These are phyloP conservation scores for Yarrowia phangngaensis DNA, from an alignment of 805 yeast species.

Conservation along the genomic window DNA sequence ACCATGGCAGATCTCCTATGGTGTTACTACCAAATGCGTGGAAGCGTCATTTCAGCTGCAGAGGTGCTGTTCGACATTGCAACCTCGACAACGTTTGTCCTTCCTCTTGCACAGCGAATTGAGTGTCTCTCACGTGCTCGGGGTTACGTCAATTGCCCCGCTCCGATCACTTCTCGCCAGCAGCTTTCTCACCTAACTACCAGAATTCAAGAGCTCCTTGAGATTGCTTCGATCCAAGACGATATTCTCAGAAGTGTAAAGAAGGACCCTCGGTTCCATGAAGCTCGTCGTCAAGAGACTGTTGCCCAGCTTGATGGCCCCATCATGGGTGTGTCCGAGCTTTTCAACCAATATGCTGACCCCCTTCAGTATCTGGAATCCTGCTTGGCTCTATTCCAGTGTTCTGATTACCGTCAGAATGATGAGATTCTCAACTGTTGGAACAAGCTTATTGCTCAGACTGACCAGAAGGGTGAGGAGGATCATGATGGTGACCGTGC, in stretches of 20 bases:
- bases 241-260: constrained; percentile 46
- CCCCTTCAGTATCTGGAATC: constrained; percentile 84
- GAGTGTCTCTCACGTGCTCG: constrained; percentile 88
- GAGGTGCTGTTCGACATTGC: constrained; percentile 70
- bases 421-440: constrained; percentile 81
- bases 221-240: constrained; percentile 80
- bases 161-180: constrained; percentile 73
- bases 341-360: constrained; percentile 81
- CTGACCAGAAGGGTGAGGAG: constrained; percentile 37
- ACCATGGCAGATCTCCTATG: constrained; percentile 79
- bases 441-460: constrained; percentile 63
- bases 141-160: constrained; percentile 83
- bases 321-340: constrained; percentile 67
- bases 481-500: constrained; percentile 32
- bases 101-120: constrained; percentile 68
- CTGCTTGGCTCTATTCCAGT: constrained; percentile 70
- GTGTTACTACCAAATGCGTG: constrained; percentile 82
- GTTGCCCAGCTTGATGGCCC: constrained; percentile 58
- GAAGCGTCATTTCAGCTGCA: constrained; percentile 79
- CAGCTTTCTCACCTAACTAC: constrained; percentile 67
- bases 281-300: constrained; percentile 47
- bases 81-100: constrained; percentile 59
- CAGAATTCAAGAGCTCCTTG: constrained; percentile 72
- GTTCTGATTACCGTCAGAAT: constrained; percentile 77
- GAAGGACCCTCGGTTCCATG: constrained; percentile 43